A percentile compares a stretch with the other conserved stretches of the same genome.
Conservation (phyloP, 2,329 filamentous ascomycete species). For the Fusarium zealandicum region DNA sequence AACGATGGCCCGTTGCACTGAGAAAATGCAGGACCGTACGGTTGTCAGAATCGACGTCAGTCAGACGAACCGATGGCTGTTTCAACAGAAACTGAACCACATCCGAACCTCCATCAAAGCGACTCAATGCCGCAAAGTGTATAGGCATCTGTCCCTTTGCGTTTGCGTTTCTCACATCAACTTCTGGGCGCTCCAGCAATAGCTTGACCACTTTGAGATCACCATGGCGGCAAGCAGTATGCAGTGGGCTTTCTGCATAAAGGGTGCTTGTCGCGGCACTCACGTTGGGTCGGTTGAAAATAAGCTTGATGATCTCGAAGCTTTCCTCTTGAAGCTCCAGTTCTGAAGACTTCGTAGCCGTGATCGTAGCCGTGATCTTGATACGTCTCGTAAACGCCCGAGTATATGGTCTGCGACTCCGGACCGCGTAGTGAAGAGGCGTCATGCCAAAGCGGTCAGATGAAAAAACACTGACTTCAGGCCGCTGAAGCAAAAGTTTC, state of each 20-base stretch:
- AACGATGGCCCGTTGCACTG: not conserved
- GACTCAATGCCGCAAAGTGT: conserved; percentile 3
- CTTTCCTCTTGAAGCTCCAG: not conserved
- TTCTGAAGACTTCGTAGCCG: too few relatives aligned
- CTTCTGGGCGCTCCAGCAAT: conserved; percentile 8
- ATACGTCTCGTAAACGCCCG: too few relatives aligned
- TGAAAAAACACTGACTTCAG: not conserved
- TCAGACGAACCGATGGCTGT: not conserved
- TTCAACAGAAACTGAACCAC: not conserved
- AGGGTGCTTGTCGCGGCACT: not conserved
- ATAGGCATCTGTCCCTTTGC: conserved; percentile 7
- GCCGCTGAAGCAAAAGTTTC: conserved; percentile 3
- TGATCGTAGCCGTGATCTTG: too few relatives aligned
- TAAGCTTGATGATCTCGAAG: conserved; percentile 6
- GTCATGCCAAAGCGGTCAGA: not conserved
- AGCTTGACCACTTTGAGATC: not conserved
- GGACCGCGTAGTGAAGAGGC: conserved; percentile 7
- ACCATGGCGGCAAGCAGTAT: conserved; percentile 2
- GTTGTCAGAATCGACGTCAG: not conserved
- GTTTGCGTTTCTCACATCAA: not conserved
- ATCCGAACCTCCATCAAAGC: not conserved
- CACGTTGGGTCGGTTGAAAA: not conserved
- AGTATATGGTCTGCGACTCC: not conserved
- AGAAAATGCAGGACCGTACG: conserved; percentile 7
- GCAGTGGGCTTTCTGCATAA: not conserved